A percentile compares a stretch with the other conserved stretches of the same genome.
These are phyloP conservation scores for Naganishia cerealis DNA, from an alignment of 1,284 basidiomycete genomes.

Conservation along the genomic window DNA sequence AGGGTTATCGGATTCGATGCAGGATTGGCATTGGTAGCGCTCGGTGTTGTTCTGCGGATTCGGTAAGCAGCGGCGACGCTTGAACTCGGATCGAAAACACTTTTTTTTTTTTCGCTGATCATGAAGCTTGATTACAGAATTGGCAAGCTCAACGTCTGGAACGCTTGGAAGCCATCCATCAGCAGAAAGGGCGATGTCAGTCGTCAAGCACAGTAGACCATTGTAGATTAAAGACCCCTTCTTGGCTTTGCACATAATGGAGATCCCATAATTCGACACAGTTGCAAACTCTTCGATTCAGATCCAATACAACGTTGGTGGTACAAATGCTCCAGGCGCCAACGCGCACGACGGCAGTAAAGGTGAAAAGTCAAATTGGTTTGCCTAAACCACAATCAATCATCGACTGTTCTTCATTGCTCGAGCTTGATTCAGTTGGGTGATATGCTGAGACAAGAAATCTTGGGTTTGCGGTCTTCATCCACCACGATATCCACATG, in stretches of 20 bases:
- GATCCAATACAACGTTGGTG: neutral
- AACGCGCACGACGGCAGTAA: neutral
- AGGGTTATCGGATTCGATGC: constrained; percentile 46
- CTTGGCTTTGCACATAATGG: neutral
- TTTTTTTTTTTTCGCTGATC: neutral
- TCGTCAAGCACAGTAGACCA: neutral
- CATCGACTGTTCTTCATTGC: constrained; percentile 19
- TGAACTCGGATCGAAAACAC: neutral
- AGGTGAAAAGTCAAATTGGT: neutral
- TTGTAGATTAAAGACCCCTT: neutral
- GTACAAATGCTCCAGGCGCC: neutral
- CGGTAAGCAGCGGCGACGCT: constrained; percentile 38
- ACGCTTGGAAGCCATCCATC: constrained; percentile 16
- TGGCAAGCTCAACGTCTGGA: constrained; percentile 26
- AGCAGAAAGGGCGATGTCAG: neutral
- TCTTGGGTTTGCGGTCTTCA: constrained; percentile 33
- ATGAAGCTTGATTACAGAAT: neutral
- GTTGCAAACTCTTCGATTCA: neutral
- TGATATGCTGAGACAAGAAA: constrained; percentile 40
- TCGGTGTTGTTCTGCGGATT: constrained; percentile 42
- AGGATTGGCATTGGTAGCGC: constrained; percentile 43
- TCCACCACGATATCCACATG: neutral
- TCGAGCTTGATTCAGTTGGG: constrained; percentile 37
- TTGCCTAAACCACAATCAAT: neutral
- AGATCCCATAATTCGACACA: neutral